Evolutionary conservation across 2,329 filamentous ascomycete species (phyloP), one percentile per base, ranked within the genome.

Genomic region (Sporothrix inflata): DNA sequence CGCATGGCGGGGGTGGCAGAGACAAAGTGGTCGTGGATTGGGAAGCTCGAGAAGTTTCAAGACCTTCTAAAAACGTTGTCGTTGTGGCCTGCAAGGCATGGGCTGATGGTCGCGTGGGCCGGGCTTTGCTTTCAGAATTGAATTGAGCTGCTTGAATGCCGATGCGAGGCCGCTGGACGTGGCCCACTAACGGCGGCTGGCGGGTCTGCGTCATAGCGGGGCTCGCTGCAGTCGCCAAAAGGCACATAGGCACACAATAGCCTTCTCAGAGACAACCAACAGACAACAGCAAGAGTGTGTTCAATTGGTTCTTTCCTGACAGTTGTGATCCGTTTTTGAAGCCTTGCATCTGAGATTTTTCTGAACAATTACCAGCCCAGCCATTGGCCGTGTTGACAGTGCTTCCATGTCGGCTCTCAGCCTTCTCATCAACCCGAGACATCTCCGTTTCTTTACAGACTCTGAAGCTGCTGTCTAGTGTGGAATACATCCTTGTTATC

Each of bases 1-100:
- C 82, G 82, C 84, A 89, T 85, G 51, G 38, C 66, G 45, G 40
- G 24, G 30, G 30, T 34, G 30, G 30, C 3, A 34, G 30, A 34
- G 30, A 3, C 30, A 34, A 34, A 34, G 30, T 34, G 30, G 30
- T 34, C 30, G 30, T 34, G 6, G 30, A 6, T 14, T 27, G 49
- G 55, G 27, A 16, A 38, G 55, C 9, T 30, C 8, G 4, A 21
- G 16, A 49, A 19, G 47, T 9, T 6, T 49, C 47, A 49, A 21
- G 8, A 19, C 1, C 19, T n/a, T 3, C n/a, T 49, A 19, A 14
- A n/a, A 21, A 30, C 1, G 6, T 42, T 34, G 21, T 61, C 63
- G 76, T 55, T 30, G 19, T 12, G 19, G 14, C 42, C 38, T 19
- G 12, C 7, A 21, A n/a, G 53, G 53, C 38, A 49, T 69, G 30